These are phyloP conservation scores for Xylariaceae sp. DNA, from an alignment of 2,329 filamentous ascomycete species.

Conservation along the genomic window DNA sequence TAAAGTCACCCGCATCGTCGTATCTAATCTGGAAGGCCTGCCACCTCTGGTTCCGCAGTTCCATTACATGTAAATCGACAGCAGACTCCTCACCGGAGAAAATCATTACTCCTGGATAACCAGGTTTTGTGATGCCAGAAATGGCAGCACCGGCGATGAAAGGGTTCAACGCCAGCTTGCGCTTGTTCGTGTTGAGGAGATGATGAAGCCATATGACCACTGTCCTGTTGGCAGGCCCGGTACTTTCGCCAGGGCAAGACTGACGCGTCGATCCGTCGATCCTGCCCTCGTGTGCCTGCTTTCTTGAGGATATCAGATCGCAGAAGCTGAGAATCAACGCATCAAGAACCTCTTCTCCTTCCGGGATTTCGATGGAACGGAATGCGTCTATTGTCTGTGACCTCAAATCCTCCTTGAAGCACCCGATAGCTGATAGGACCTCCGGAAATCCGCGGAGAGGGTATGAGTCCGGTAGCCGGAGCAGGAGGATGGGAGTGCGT, in stretches of 20 bases:
- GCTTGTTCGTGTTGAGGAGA: slow-evolving; percentile 23
- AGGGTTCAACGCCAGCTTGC: slow-evolving; percentile 19
- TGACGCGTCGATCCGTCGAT: background rate
- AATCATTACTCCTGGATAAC: slow-evolving; percentile 19
- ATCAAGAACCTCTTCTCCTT: slow-evolving; percentile 19
- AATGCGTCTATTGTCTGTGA: slow-evolving; percentile 13
- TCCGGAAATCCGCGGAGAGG: slow-evolving; percentile 18
- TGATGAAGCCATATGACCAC: slow-evolving; percentile 23
- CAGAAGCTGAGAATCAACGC: slow-evolving; percentile 16
- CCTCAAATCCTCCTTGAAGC: slow-evolving; percentile 17
- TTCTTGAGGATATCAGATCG: slow-evolving; percentile 11
- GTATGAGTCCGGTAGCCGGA: slow-evolving; percentile 20
- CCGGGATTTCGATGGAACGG: slow-evolving; percentile 1
- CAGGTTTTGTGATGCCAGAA: slow-evolving; percentile 19
- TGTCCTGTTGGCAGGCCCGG: slow-evolving; percentile 9
- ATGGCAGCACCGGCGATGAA: slow-evolving; percentile 5
- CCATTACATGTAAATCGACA: slow-evolving; percentile 14
- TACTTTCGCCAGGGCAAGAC: background rate
- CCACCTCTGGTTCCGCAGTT: slow-evolving; percentile 18
- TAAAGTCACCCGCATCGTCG: slow-evolving; percentile 12
- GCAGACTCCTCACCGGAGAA: slow-evolving; percentile 16
- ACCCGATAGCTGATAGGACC: slow-evolving; percentile 16
- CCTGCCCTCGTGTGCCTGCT: background rate
- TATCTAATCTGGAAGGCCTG: slow-evolving; percentile 22
- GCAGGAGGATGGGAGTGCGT: slow-evolving; percentile 9